phyloP scores from a whole-genome alignment of 2,329 filamentous ascomycete species.

The Colletotrichum tofieldiae region DNA sequence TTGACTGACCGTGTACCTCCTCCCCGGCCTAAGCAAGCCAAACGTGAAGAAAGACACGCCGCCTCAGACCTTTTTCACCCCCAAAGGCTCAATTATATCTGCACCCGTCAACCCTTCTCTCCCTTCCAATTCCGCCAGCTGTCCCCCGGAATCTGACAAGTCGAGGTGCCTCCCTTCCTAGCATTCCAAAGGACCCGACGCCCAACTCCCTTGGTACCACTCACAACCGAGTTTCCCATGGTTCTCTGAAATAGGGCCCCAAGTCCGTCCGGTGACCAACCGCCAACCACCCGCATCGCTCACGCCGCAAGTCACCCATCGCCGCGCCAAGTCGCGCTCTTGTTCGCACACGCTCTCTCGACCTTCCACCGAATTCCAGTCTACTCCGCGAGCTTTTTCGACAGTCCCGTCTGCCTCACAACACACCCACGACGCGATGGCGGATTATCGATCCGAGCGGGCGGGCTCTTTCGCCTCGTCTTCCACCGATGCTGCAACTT shows the following conservation, averaged over 20 bases:
- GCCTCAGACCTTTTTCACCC: slow-evolving; percentile 24
- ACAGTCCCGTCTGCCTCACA: not conserved
- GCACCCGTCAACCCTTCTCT: slow-evolving; percentile 15
- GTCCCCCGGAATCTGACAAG: slow-evolving; percentile 26
- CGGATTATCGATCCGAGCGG: slow-evolving; percentile 47
- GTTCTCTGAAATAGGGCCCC: slow-evolving; percentile 39
- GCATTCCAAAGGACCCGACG: slow-evolving; percentile 29
- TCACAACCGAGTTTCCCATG: slow-evolving; percentile 1
- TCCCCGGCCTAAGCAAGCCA: not conserved
- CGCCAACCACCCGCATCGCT: not conserved
- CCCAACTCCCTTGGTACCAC: slow-evolving; percentile 31
- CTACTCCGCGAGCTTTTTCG: not conserved
- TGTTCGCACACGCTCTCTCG: not conserved
- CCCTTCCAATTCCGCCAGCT: slow-evolving; percentile 20
- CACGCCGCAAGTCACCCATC: slow-evolving; percentile 5
- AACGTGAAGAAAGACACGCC: slow-evolving; percentile 16
- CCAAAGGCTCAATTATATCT: slow-evolving; percentile 18
- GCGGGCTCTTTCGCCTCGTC: slow-evolving; percentile 53
- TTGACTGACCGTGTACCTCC: not conserved
- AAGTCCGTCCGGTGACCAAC: slow-evolving; percentile 6
- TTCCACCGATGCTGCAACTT: slow-evolving; percentile 51
- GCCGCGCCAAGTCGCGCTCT: slow-evolving; percentile 1
- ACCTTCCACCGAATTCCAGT: not conserved
- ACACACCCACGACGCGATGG: slow-evolving; percentile 43
- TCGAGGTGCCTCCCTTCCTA: slow-evolving; percentile 32